Percentiles rank a stretch among this genome's conserved stretches.
Evolutionary conservation across 352 stramenopile species (phyloP).

Genomic region (Pythium diclinum): DNA sequence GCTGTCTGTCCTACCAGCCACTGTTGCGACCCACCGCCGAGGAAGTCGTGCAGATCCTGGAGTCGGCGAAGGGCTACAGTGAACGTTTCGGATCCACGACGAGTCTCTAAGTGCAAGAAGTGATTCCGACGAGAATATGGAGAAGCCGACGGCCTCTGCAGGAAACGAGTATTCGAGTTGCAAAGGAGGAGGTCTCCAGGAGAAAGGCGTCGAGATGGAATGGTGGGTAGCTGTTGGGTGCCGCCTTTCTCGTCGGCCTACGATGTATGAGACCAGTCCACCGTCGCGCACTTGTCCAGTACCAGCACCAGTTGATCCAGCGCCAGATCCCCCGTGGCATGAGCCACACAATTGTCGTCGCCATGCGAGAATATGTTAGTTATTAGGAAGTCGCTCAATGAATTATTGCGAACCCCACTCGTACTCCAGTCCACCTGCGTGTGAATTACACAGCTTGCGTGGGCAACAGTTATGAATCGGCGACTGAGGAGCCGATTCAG

Average conservation of each 20-base stretch:
- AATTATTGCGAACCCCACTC: neutral
- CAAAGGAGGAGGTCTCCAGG: too few species aligned
- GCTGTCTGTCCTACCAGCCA: slow-evolving; percentile 26
- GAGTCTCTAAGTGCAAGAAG: slow-evolving; percentile 12
- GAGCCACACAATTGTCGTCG: neutral
- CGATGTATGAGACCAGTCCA: slow-evolving; percentile 2
- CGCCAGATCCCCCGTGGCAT: neutral
- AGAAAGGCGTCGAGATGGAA: neutral
- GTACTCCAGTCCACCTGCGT: too few species aligned
- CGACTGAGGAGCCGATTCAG: too few species aligned
- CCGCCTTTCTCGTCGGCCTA: neutral
- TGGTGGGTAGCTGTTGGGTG: neutral
- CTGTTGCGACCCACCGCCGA: slow-evolving; percentile 20
- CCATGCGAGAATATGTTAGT: neutral
- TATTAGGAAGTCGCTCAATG: slow-evolving; percentile 3
- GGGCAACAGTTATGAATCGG: too few species aligned
- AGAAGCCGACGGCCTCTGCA: too few species aligned
- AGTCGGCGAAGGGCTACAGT: slow-evolving; percentile 24
- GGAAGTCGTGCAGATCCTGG: slow-evolving; percentile 20
- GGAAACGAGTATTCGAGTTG: too few species aligned
- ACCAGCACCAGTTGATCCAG: too few species aligned
- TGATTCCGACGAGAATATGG: neutral
- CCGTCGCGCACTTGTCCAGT: neutral
- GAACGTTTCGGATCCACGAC: slow-evolving; percentile 20
- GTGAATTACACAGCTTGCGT: too few species aligned